Evolutionary conservation across 306 rosid species (phyloP), one percentile per base, ranked within the genome.

Genomic region (Vigna mungo): DNA sequence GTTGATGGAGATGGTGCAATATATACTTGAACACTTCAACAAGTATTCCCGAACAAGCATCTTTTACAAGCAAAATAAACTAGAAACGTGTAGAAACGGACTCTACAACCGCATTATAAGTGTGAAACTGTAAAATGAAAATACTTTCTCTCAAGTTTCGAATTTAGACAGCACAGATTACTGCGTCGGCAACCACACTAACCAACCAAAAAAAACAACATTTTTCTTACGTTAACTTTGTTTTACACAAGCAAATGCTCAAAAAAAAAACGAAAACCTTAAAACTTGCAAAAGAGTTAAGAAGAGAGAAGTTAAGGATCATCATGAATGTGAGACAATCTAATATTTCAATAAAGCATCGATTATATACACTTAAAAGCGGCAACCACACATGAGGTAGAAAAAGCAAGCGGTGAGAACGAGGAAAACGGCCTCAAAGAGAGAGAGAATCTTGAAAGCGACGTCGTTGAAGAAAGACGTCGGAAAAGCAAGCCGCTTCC

Each of bases 361-460:
- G 14, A n/a, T 16, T 58, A 23, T 25, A 61, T 18, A 63, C 2
- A 51, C 11, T 3, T 21, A 37, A 36, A 92, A 85, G 39, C 74
- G 80, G 85, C 96, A 93, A 27, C 96, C 96, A 41, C 91, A 93
- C 15, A 76, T 85, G 20, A 89, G 86, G 61, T 88, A 91, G 84
- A 93, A 93, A 55, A 89, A 82, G 25, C 70, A 77, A 56, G 88
- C 77, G 0, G 62, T 8, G 68, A 72, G 34, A 15, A 85, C 80
- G 66, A 93, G 78, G 3, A 86, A 61, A 9, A 91, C 37, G 4
- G 92, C 90, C 74, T 93, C 98, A 25, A 86, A 78, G 53, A 71
- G 83, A 56, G 96, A 89, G 1, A 88, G 48, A 27, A 93, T 49
- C 88, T 82, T 84, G 75, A 93, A 93, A 55, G 89, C 41, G 2